phyloP scores from a whole-genome alignment of 495 filamentous ascomycete genomes.

The Haplographium delicatum region DNA sequence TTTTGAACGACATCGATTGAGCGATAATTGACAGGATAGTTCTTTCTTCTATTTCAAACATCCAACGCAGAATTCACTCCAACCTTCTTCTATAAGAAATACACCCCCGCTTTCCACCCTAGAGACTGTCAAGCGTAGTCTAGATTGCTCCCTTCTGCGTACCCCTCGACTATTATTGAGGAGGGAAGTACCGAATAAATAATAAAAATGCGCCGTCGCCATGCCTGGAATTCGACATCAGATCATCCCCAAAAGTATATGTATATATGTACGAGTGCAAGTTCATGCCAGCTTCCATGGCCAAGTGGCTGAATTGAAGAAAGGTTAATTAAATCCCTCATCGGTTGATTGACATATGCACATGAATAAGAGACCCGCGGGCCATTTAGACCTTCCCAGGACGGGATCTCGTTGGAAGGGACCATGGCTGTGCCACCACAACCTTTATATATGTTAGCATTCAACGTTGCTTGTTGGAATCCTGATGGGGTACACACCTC shows the following conservation, averaged over 20 bases:
- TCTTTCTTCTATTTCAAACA: too few species aligned
- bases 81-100: not conserved
- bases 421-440: constrained; percentile 40
- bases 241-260: not conserved
- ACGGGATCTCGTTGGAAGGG: constrained; percentile 40
- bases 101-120: not conserved
- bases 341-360: too few species aligned
- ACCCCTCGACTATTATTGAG: too few species aligned
- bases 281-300: not conserved
- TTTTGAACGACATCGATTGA: constrained; percentile 1
- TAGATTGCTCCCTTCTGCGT: too few species aligned
- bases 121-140: constrained; percentile 15
- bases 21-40: not conserved
- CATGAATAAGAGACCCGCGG: not conserved
- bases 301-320: not conserved
- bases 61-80: not conserved
- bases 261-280: constrained; percentile 1
- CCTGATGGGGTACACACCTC: constrained; percentile 54
- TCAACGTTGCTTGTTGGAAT: not conserved
- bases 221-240: not conserved
- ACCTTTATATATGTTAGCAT: constrained; percentile 13
- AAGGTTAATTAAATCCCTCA: too few species aligned
- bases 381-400: constrained; percentile 28
- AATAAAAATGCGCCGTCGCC: constrained; percentile 4
- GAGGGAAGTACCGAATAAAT: too few species aligned